phyloP scores from a whole-genome alignment of 148 eudicot species.

The Vaccinium myrtillus region DNA sequence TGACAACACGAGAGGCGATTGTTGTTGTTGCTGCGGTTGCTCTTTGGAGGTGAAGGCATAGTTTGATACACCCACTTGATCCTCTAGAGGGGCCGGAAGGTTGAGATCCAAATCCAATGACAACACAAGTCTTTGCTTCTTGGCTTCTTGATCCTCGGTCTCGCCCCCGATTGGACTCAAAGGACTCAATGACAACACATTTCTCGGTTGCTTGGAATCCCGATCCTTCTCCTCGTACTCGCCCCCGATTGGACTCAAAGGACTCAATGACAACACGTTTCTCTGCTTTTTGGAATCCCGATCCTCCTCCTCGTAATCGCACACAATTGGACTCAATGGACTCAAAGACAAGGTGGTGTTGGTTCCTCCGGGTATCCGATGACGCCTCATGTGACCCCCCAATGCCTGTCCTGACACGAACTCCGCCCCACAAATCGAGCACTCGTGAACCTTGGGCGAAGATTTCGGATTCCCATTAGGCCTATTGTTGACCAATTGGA shows the following conservation, averaged over 20 bases:
- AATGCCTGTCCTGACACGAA: constrained; percentile 60
- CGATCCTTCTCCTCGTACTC: background rate
- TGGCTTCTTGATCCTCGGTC: background rate
- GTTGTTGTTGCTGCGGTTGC: constrained; percentile 3
- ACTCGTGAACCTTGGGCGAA: constrained; percentile 47
- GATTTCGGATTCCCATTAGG: constrained; percentile 5
- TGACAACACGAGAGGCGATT: constrained; percentile 32
- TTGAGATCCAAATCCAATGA: constrained; percentile 51
- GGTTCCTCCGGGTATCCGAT: constrained; percentile 29
- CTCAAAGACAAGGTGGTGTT: constrained; percentile 23
- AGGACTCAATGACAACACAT: background rate
- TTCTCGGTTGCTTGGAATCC: too few species aligned
- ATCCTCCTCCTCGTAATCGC: background rate
- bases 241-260: background rate
- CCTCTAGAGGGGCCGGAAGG: constrained; percentile 48
- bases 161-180: background rate
- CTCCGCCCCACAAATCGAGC: constrained; percentile 59
- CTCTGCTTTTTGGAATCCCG: background rate
- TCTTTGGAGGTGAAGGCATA: constrained; percentile 19
- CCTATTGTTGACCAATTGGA: constrained; percentile 22
- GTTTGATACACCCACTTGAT: constrained; percentile 23
- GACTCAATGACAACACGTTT: background rate
- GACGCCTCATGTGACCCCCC: constrained; percentile 73
- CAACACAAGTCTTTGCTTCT: constrained; percentile 16
- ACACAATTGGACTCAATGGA: background rate